Conservation (phyloP, 1,139 yeast genomes). For the Candida pseudoviswanathii region DNA sequence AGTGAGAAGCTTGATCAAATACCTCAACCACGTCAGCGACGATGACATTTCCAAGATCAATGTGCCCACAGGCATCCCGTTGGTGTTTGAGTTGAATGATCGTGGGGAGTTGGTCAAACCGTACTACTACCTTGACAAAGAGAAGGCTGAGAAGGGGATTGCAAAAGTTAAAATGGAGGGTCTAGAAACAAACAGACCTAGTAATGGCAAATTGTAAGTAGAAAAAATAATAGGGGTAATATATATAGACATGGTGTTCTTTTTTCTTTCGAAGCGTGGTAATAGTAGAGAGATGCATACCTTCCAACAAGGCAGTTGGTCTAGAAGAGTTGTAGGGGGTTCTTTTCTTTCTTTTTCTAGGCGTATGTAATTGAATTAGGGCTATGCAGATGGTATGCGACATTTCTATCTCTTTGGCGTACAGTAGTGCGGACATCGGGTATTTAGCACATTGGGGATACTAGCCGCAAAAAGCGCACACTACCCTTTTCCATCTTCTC, state of each 20-base stretch:
- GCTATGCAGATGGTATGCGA: constrained; percentile 1
- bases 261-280: too few species aligned
- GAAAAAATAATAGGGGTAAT: not conserved
- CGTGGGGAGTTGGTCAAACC: constrained; percentile 44
- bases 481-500: not conserved
- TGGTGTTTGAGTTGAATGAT: constrained; percentile 56
- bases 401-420: not conserved
- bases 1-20: constrained; percentile 66
- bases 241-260: not conserved
- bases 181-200: constrained; percentile 10
- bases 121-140: constrained; percentile 69
- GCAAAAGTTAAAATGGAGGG: constrained; percentile 68
- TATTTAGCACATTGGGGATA: not conserved
- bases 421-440: not conserved
- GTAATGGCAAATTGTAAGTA: constrained; percentile 1
- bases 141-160: constrained; percentile 64
- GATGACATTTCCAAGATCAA: constrained; percentile 66
- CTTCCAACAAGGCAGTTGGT: not conserved
- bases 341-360: not conserved
- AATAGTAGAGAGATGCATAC: not conserved
- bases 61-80: constrained; percentile 79
- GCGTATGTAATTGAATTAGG: not conserved
- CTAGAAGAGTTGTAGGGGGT: not conserved
- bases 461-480: not conserved
- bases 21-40: constrained; percentile 57